These are phyloP conservation scores for Hypomontagnella monticulosa DNA, from an alignment of 495 filamentous ascomycete species.

Conservation along the genomic window DNA sequence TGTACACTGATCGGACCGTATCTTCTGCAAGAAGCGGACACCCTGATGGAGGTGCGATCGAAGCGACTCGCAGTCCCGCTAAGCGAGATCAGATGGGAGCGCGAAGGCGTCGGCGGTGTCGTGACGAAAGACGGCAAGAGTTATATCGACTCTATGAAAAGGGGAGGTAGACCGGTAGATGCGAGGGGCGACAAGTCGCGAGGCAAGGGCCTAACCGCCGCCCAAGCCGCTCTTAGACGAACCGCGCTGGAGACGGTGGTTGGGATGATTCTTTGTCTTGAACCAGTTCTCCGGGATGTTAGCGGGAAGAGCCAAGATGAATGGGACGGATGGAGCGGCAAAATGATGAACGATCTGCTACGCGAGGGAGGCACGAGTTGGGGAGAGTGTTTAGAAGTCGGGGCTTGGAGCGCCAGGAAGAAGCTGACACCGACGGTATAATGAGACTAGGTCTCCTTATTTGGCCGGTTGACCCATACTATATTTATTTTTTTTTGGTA, in stretches of 20 bases:
- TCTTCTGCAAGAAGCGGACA: slow-evolving; percentile 81
- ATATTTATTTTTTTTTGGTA: slow-evolving; percentile 23
- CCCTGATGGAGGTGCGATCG: slow-evolving; percentile 72
- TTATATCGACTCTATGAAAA: slow-evolving; percentile 56
- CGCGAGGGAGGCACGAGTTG: slow-evolving; percentile 79
- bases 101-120: slow-evolving; percentile 69
- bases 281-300: slow-evolving; percentile 81
- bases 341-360: slow-evolving; percentile 85
- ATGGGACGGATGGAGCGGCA: slow-evolving; percentile 90
- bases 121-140: slow-evolving; percentile 63
- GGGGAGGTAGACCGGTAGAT: slow-evolving; percentile 39
- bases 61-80: slow-evolving; percentile 86
- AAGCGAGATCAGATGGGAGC: slow-evolving; percentile 88
- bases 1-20: slow-evolving; percentile 82
- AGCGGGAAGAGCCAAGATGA: slow-evolving; percentile 89
- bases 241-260: slow-evolving; percentile 84
- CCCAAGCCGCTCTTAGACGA: slow-evolving; percentile 77
- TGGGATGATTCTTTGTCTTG: slow-evolving; percentile 86
- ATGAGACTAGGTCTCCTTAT: slow-evolving; percentile 21
- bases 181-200: slow-evolving; percentile 30
- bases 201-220: slow-evolving; percentile 66
- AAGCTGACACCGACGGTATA: slow-evolving; percentile 44
- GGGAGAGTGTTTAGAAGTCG: slow-evolving; percentile 92
- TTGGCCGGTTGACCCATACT: slow-evolving; percentile 9
- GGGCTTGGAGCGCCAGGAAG: slow-evolving; percentile 93